Evolutionary conservation across 768 basidiomycete species (phyloP), one percentile per base, ranked within the genome.

Genomic region (Pisolithus tinctorius): DNA sequence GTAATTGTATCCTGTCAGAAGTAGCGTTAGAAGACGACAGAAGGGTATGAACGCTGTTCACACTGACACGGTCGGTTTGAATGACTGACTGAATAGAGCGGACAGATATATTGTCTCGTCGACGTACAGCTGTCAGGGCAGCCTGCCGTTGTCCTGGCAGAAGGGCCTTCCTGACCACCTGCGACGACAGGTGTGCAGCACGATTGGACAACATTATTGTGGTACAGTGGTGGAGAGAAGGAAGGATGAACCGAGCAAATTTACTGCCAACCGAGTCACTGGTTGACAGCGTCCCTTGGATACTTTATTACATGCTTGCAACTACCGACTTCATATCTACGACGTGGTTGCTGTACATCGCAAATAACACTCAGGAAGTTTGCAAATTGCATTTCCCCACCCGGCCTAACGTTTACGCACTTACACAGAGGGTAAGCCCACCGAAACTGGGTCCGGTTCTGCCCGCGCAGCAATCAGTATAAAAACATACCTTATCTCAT

Each of bases 1-100:
- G 92, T 93, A 61, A 99, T 98, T 2, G 95, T 98, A 63, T 99
- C 96, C 94, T 95, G 60, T 34, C 4, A 14, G 36, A 39, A 29
- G 14, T 16, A 34, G 45, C 11, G n/a, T 47, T 36, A 47, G 31
- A 31, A 31, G 8, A 10, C 14, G 34, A 11, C 14, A 47, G 45
- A 25, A 17, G 11, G 17, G 45, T 46, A 16, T 14, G 45, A 23
- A 30, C 14, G 36, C 53, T 9, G 26, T 23, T 8, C 4, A 23
- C 9, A 74, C 78, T 39, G 58, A 88, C 86, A 61, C 86, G 72
- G 71, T 89, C 86, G 6, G 86, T 85, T 65, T 88, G 86, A 8
- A 84, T 82, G 52, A 78, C 75, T 55, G 80, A 78, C 59, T 83
- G 82, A 48, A 84, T 71, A 47, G 67, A 69, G 43, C 81, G 71